Evolutionary conservation across 2,329 filamentous ascomycete species (phyloP).

Genomic region (Zarea fungicola): DNA sequence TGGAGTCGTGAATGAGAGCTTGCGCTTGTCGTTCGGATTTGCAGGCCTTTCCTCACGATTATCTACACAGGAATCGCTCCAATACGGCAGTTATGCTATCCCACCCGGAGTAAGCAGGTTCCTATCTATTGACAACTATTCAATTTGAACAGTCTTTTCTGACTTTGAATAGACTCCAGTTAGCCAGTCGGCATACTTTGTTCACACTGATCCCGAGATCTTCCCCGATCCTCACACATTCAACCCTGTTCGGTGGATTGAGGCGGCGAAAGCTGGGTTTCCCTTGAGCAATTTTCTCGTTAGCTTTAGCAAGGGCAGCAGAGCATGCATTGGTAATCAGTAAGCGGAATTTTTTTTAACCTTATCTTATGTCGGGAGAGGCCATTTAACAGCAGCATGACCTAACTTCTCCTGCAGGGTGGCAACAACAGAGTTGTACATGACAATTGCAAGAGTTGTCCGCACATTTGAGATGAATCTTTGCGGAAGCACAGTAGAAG

Average conservation of each 20-base stretch:
- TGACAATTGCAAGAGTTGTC: conserved; percentile 15
- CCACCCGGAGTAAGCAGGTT: too few species aligned
- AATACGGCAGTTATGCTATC: too few species aligned
- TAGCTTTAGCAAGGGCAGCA: not conserved
- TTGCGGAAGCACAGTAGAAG: conserved; percentile 14
- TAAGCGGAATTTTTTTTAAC: too few species aligned
- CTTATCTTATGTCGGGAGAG: too few species aligned
- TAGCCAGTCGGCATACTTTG: not conserved
- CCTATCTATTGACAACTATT: too few species aligned
- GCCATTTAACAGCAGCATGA: too few species aligned
- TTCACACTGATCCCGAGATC: not conserved
- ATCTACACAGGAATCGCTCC: too few species aligned
- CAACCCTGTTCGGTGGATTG: not conserved
- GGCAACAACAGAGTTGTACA: conserved; percentile 15
- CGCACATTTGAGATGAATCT: conserved; percentile 19
- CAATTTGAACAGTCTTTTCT: too few species aligned
- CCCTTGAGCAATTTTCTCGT: not conserved
- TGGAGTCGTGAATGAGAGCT: not conserved
- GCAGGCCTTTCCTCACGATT: too few species aligned
- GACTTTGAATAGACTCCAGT: not conserved
- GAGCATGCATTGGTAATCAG: not conserved
- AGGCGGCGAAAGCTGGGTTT: not conserved
- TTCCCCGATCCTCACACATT: not conserved
- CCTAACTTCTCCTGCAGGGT: conserved; percentile 14
- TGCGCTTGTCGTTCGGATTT: not conserved